Evolutionary conservation across 1,284 basidiomycete species (phyloP).

Genomic region (Tilletia horrida): DNA sequence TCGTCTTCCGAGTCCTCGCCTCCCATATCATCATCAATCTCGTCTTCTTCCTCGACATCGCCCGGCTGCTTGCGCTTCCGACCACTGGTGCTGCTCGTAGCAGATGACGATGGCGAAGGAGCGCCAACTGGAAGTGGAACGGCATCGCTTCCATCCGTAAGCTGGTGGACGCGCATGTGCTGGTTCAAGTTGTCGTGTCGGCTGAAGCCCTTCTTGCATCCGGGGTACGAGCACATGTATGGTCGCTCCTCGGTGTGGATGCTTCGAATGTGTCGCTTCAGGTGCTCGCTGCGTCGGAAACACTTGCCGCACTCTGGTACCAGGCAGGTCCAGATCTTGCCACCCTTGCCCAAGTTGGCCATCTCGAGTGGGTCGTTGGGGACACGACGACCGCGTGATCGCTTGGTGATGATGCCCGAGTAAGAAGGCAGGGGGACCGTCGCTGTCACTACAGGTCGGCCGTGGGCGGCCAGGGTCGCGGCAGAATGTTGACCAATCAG

Average conservation of each 20-base stretch:
- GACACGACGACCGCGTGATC: constrained; percentile 45
- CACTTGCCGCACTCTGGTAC: constrained; percentile 50
- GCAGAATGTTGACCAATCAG: constrained; percentile 16
- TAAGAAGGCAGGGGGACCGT: constrained; percentile 9
- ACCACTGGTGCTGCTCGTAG: background rate
- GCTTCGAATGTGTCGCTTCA: constrained; percentile 49
- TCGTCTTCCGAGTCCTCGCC: constrained; percentile 13
- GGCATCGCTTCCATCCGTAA: background rate
- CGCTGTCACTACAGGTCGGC: constrained; percentile 11
- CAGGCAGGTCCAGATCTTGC: constrained; percentile 52
- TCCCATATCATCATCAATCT: background rate
- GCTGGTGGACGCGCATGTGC: constrained; percentile 45
- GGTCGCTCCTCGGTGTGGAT: constrained; percentile 52
- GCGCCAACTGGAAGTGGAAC: background rate
- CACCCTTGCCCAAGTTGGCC: constrained; percentile 50
- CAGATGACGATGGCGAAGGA: background rate
- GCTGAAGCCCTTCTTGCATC: constrained; percentile 47
- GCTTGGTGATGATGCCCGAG: constrained; percentile 47
- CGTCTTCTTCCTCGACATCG: constrained; percentile 9
- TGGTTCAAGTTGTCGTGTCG: constrained; percentile 52
- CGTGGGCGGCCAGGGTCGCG: constrained; percentile 6
- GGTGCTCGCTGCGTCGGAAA: constrained; percentile 50
- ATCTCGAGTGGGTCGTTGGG: constrained; percentile 50
- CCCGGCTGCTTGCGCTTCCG: constrained; percentile 16
- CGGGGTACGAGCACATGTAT: constrained; percentile 44